Base-by-base conservation (phyloP, 176 grass and related monocot genomes). In the Phyllostachys edulis region DNA sequence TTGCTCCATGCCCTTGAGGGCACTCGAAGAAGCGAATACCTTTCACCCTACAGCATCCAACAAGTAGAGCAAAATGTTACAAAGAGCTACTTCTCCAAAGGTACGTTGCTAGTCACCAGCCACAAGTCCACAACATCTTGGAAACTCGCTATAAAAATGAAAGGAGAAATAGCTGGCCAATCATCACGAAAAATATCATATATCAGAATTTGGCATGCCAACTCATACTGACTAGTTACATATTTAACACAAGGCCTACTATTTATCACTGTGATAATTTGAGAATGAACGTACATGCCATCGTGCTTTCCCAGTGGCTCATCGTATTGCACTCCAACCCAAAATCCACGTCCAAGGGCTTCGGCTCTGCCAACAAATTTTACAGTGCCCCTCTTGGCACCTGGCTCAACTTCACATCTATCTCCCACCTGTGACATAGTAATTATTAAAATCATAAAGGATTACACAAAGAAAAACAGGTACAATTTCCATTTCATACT, bases 291-390 rank as follows among this genome's bases (percentile, higher is more conserved):
- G 65, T 90, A 95, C 96, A 95, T 90, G 83, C 96, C 96, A 80
- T 98, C 91, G 6, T 98, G 93, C 21, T 98, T 98, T 69, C 96
- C 96, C 14, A 98, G 90, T 47, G 96, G 96, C 81, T 98, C 96
- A 50, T 95, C 96, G 56, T 98, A 98, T 78, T 95, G 96, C 67
- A 98, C 81, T 13, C 91, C 96, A 60, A 98, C 73, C 93, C 96
- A 98, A 83, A 93, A 98, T 52, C 96, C 96, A 52, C 78, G 82
- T 21, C 96, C 93, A 38, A 98, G 89, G 49, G 85, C 80, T 82
- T 95, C 96, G 73, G 91, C 91, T 87, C 50, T 91, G 80, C 89
- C 93, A 70, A 93, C 89, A 79, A 95, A 98, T 82, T 98, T 91
- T 68, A 98, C 80, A 27, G 84, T 67, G 75, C 96, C 96, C 77